A percentile compares a stretch with the other conserved stretches of the same genome.
phyloP scores from a whole-genome alignment of 2,329 filamentous ascomycete genomes.

The Alternaria sp. region DNA sequence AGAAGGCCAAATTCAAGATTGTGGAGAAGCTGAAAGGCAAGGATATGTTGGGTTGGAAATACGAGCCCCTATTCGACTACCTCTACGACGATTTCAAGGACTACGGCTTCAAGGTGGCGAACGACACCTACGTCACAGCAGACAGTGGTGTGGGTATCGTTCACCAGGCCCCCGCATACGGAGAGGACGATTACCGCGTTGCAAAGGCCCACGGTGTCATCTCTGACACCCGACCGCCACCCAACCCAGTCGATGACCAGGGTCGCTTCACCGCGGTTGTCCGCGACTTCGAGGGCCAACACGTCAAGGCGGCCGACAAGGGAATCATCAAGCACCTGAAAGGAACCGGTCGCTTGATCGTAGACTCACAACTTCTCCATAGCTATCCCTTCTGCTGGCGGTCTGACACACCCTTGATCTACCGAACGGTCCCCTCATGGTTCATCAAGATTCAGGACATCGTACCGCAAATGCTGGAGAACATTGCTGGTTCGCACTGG shows the following conservation, averaged over 20 bases:
- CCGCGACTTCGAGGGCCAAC: constrained; percentile 79
- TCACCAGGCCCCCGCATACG: constrained; percentile 90
- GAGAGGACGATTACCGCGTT: constrained; percentile 94
- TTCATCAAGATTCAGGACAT: constrained; percentile 87
- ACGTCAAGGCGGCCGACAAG: constrained; percentile 93
- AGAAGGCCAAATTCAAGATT: constrained; percentile 91
- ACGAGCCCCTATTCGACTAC: constrained; percentile 87
- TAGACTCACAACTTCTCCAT: constrained; percentile 87
- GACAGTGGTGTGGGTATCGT: constrained; percentile 94
- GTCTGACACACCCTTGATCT: constrained; percentile 94
- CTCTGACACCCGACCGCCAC: constrained; percentile 76
- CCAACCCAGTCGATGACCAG: constrained; percentile 86
- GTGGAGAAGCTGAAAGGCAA: constrained; percentile 80
- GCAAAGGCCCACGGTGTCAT: constrained; percentile 79
- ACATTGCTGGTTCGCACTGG: constrained; percentile 90
- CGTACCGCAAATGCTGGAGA: constrained; percentile 86
- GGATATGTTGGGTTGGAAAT: constrained; percentile 87
- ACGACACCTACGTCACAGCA: constrained; percentile 83
- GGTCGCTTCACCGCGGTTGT: constrained; percentile 81
- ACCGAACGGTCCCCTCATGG: constrained; percentile 91
- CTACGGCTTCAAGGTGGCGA: constrained; percentile 79
- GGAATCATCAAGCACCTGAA: constrained; percentile 91
- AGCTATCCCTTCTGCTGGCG: constrained; percentile 93
- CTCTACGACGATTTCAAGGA: constrained; percentile 90
- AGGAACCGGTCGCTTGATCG: constrained; percentile 74